Conservation (phyloP, 192 early-diverging fungal species). For the Funneliformis geosporum region DNA sequence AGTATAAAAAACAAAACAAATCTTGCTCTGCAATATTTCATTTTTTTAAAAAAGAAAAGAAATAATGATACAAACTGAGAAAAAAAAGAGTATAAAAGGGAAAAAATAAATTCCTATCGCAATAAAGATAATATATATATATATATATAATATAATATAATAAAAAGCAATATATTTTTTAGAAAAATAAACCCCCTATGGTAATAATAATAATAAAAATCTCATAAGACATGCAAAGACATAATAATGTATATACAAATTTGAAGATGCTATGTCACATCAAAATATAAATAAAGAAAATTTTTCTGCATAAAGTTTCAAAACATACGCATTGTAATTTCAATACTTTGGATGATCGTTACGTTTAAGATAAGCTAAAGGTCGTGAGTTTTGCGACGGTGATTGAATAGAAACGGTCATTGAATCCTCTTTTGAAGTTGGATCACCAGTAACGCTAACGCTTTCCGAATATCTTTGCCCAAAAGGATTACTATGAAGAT, state of each 20-base stretch:
- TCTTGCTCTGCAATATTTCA: too few relatives aligned
- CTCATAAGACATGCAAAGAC: background rate
- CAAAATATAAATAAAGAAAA: background rate
- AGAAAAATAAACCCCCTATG: too few relatives aligned
- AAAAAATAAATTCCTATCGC: too few relatives aligned
- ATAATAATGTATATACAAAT: conserved; percentile 15
- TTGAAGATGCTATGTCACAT: conserved; percentile 2
- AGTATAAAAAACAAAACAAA: too few relatives aligned
- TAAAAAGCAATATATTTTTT: too few relatives aligned
- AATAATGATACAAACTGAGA: too few relatives aligned
- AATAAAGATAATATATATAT: too few relatives aligned
- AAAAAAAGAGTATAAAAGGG: too few relatives aligned
- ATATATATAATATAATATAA: too few relatives aligned
- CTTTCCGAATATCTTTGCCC: background rate
- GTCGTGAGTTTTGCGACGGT: background rate
- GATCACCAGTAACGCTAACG: background rate
- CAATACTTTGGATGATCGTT: background rate
- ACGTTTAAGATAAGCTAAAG: background rate
- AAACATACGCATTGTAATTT: background rate
- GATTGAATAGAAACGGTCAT: background rate
- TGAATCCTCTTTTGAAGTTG: background rate
- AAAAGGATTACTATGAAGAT: background rate
- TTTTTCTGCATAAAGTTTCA: background rate
- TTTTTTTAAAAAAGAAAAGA: too few relatives aligned
- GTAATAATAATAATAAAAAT: too few relatives aligned